phyloP scores from a whole-genome alignment of 805 yeast genomes.

The Candida boidinii region DNA sequence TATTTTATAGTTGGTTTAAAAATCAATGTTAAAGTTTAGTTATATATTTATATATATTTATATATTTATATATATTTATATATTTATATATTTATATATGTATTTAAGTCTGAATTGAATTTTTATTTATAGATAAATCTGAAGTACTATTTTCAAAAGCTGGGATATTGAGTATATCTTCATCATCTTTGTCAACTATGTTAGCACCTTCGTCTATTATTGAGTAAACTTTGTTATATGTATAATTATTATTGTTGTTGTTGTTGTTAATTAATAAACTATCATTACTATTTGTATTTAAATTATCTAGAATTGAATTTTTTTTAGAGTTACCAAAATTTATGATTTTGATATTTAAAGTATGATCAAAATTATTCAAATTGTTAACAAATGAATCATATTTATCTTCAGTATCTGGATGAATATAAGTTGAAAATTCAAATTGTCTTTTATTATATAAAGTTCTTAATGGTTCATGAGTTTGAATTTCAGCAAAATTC shows the following conservation, averaged over 20 bases:
- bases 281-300: too few relatives aligned
- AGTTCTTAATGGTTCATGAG: slow-evolving; percentile 29
- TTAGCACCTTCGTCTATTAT: background rate
- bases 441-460: slow-evolving; percentile 16
- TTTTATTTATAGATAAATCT: background rate
- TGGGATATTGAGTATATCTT: background rate
- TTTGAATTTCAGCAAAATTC: slow-evolving; percentile 49
- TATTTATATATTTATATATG: background rate
- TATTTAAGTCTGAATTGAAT: background rate
- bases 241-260: too few relatives aligned
- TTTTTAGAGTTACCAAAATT: background rate
- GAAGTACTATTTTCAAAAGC: background rate
- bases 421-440: slow-evolving; percentile 14
- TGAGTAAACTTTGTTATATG: background rate
- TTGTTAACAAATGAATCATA: background rate
- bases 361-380: background rate
- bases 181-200: background rate
- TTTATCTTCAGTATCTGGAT: too few relatives aligned
- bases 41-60: background rate
- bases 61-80: background rate
- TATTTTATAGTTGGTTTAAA: slow-evolving; percentile 35
- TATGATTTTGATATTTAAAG: background rate
- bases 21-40: slow-evolving; percentile 11
- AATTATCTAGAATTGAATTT: too few relatives aligned
- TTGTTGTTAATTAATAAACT: too few relatives aligned